Conservation (phyloP, 2,329 filamentous ascomycete genomes). For the Talaromyces sp. region DNA sequence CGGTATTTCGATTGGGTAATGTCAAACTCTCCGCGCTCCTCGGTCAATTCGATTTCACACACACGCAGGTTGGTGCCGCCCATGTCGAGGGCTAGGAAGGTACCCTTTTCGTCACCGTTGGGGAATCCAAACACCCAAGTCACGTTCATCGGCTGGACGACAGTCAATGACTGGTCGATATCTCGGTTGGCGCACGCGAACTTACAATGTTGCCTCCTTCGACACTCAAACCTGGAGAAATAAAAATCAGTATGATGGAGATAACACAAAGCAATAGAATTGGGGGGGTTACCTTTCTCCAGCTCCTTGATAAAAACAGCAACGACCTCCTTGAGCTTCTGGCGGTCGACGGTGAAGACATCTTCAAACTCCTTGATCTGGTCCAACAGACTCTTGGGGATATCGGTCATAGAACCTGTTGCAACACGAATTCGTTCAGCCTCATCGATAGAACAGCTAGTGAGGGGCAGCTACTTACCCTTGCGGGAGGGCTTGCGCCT, state of each 20-base stretch:
- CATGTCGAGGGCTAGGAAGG: constrained; percentile 87
- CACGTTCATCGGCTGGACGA: constrained; percentile 81
- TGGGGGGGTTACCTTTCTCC: constrained; percentile 61
- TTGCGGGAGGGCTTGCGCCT: constrained; percentile 63
- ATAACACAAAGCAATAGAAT: background rate
- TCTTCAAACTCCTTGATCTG: constrained; percentile 83
- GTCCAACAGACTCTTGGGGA: constrained; percentile 73
- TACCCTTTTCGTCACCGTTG: constrained; percentile 79
- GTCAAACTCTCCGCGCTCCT: constrained; percentile 83
- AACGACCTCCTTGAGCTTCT: constrained; percentile 84
- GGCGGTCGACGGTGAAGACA: constrained; percentile 68
- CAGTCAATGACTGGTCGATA: background rate
- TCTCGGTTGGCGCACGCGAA: constrained; percentile 15
- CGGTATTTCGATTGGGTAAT: constrained; percentile 95
- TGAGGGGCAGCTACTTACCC: constrained; percentile 50
- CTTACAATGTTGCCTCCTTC: constrained; percentile 90
- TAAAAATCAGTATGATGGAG: constrained; percentile 1
- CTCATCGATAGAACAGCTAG: background rate
- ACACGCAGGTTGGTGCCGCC: constrained; percentile 93
- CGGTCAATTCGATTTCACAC: constrained; percentile 83
- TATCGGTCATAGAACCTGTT: constrained; percentile 80
- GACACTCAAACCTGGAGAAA: constrained; percentile 62
- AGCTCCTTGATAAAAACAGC: constrained; percentile 86
- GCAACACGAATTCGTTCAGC: background rate
- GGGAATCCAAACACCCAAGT: constrained; percentile 93